Evolutionary conservation across 2,329 filamentous ascomycete species (phyloP), one percentile per base, ranked within the genome.

Genomic region (Parasarocladium wereldwijsianum): DNA sequence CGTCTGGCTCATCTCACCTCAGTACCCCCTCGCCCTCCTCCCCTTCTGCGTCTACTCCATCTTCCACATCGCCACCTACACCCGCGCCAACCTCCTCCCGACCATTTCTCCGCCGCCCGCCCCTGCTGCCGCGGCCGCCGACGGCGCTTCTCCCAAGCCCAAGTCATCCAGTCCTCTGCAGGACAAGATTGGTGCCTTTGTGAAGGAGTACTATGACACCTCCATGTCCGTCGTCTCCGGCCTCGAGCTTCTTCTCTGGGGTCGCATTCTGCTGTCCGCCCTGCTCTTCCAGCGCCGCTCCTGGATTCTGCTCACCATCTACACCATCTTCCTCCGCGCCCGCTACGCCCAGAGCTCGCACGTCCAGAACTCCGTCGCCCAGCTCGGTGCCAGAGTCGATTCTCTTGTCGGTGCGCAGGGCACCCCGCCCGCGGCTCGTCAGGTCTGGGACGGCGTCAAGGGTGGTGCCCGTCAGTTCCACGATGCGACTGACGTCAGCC

Each of bases 21-120:
- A 94, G 61, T 79, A 92, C 46, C 76, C 84, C 21, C 68, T 94
- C 44, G 90, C 90, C 33, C 71, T 98, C 46, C 72, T 94, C 33
- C 90, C 90, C 17, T 98, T 93, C 62, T 77, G 76, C 44, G 83
- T 98, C 57, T 98, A 96, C 71, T 96, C 87, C 35, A 59, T 96
- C 57, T 98, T 98, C 76, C 90, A 98, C 61, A 85, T 96, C 43
- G 83, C 86, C 37, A 96, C 90, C 40, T 98, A 98, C 62, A 82
- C 81, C 41, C 85, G 90, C 54, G 80, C 81, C 53, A 93, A 93
- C 62, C 60, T 98, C 40, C 80, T 98, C 45, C 90, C 90, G 36
- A 84, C 82, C 39, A 51, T 98, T 45, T 67, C 79, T 46, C 82
- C 85, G 11, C 67, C 75, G 35, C 23, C 23, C 14, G 19, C 23